Percentiles rank a stretch among this genome's conserved stretches.
Evolutionary conservation across 441 rosid species (phyloP).

Genomic region (Populus hybrid): DNA sequence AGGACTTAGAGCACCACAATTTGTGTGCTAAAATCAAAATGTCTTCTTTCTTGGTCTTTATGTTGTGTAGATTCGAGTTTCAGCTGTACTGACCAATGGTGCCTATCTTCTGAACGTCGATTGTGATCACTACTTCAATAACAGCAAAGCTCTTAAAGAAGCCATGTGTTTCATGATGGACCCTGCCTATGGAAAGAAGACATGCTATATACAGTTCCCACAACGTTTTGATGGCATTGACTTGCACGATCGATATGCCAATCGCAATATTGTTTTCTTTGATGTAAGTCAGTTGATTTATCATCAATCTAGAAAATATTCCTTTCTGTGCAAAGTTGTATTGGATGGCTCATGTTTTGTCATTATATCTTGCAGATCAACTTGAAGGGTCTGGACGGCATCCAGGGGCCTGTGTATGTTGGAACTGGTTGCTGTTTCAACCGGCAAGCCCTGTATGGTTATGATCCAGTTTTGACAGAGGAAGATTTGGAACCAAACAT

Average conservation of each 20-base stretch:
- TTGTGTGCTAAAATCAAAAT: neutral
- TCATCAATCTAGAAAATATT: neutral
- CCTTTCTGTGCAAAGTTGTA: neutral
- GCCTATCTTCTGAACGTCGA: slow-evolving; percentile 96
- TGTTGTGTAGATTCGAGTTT: slow-evolving; percentile 79
- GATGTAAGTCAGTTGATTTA: slow-evolving; percentile 56
- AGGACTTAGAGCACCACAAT: neutral
- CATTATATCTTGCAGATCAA: slow-evolving; percentile 62
- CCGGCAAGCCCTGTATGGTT: slow-evolving; percentile 95
- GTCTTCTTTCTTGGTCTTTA: slow-evolving; percentile 21
- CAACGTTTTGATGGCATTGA: slow-evolving; percentile 99
- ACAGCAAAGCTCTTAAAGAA: slow-evolving; percentile 95
- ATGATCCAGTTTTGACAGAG: slow-evolving; percentile 93
- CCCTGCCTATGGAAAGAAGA: slow-evolving; percentile 76
- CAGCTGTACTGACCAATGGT: slow-evolving; percentile 97
- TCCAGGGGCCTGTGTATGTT: slow-evolving; percentile 98
- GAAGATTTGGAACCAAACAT: slow-evolving; percentile 93
- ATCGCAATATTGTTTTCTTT: slow-evolving; percentile 95
- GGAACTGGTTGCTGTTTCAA: slow-evolving; percentile 98
- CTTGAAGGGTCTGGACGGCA: slow-evolving; percentile 93
- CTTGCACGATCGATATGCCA: slow-evolving; percentile 98
- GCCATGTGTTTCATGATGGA: slow-evolving; percentile 99
- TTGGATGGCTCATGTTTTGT: neutral
- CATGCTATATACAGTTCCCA: slow-evolving; percentile 97
- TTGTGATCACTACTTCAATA: slow-evolving; percentile 99